Conservation (phyloP, 202 grass and related monocot genomes). For the Eragrostis tef region DNA sequence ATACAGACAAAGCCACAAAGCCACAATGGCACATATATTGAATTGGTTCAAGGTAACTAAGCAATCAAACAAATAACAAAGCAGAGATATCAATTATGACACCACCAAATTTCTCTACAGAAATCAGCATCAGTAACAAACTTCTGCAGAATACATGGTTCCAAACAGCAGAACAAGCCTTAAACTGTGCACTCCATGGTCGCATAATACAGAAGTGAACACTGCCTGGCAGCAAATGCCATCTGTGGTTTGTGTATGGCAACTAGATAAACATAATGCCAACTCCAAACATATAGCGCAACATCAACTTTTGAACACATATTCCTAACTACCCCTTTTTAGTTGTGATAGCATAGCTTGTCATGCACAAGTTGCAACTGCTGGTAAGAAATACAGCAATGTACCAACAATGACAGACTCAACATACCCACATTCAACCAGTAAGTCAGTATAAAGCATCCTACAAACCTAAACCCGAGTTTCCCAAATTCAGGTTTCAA, state of each 20-base stretch:
- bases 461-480: not conserved
- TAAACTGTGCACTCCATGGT: not conserved
- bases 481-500: not conserved
- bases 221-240: not conserved
- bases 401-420: not conserved
- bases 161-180: not conserved
- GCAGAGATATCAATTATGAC: not conserved
- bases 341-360: not conserved
- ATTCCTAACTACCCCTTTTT: not conserved
- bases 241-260: not conserved
- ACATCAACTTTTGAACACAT: not conserved
- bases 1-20: not conserved
- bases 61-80: not conserved
- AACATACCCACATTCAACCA: not conserved
- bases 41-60: constrained; percentile 1
- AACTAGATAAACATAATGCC: not conserved
- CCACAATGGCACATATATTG: no score
- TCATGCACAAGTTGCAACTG: not conserved
- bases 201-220: not conserved
- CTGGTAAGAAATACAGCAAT: not conserved
- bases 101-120: not conserved
- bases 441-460: not conserved
- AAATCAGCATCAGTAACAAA: not conserved
- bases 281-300: not conserved
- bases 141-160: not conserved